These are phyloP conservation scores for Hymenoscyphus repandus DNA, from an alignment of 2,329 filamentous ascomycete genomes.

Conservation along the genomic window DNA sequence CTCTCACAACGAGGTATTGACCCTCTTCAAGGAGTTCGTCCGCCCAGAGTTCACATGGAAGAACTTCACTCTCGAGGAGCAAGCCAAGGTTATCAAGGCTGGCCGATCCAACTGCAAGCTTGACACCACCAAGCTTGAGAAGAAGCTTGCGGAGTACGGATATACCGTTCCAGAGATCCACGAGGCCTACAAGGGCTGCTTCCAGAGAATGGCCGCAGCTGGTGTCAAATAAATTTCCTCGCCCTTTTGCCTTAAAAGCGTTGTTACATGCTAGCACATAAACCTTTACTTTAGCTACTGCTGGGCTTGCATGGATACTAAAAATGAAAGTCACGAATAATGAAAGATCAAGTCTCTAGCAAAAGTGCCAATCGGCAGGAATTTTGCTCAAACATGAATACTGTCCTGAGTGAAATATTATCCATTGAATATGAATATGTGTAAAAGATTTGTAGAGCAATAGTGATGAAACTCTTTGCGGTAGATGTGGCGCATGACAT, in stretches of 20 bases:
- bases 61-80: constrained; percentile 63
- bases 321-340: constrained; percentile 2
- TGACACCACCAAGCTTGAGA: constrained; percentile 56
- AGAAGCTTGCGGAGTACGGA: constrained; percentile 54
- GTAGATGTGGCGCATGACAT: neutral
- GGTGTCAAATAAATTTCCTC: constrained; percentile 41
- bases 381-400: neutral
- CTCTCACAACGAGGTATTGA: constrained; percentile 64
- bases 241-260: constrained; percentile 12
- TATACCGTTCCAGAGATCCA: constrained; percentile 57
- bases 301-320: constrained; percentile 1
- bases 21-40: constrained; percentile 58
- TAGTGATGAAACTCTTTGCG: too few species aligned
- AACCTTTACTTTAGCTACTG: neutral
- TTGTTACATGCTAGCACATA: constrained; percentile 3
- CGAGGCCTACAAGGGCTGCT: constrained; percentile 55
- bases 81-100: constrained; percentile 62
- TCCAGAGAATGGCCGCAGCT: constrained; percentile 56
- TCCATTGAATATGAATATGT: neutral
- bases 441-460: neutral
- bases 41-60: constrained; percentile 56
- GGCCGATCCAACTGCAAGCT: constrained; percentile 62
- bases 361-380: neutral
- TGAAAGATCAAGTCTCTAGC: neutral
- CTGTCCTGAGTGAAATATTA: neutral